phyloP scores from a whole-genome alignment of 2,329 filamentous ascomycete species.

The Sodiomyces alkalinus region DNA sequence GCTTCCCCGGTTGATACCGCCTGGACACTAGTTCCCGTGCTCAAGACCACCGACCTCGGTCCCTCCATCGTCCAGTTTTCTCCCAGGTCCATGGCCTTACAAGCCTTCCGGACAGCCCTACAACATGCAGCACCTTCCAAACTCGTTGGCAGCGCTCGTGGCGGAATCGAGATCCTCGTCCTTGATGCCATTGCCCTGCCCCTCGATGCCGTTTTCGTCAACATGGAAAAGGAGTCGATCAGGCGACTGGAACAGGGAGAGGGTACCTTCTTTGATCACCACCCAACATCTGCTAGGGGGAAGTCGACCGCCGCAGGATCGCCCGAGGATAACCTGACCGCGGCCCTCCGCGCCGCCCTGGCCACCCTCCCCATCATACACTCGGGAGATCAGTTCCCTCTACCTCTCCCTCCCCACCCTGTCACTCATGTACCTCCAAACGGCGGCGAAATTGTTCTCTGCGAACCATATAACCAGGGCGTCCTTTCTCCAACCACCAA shows the following conservation, averaged over 20 bases:
- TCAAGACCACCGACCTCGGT: conserved; percentile 46
- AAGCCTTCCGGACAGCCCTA: conserved; percentile 62
- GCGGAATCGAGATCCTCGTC: conserved; percentile 70
- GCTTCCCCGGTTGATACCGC: conserved; percentile 42
- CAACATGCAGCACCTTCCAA: conserved; percentile 64
- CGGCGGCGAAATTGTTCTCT: conserved; percentile 79
- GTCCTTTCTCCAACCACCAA: conserved; percentile 62
- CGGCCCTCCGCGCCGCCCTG: conserved; percentile 60
- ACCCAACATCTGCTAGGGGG: conserved; percentile 27
- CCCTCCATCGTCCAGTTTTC: conserved; percentile 71
- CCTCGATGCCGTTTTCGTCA: conserved; percentile 77
- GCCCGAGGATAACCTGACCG: conserved; percentile 42
- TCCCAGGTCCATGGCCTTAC: conserved; percentile 54
- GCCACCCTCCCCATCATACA: conserved; percentile 64
- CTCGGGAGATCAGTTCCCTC: conserved; percentile 59
- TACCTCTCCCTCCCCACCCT: conserved; percentile 71
- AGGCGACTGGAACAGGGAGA: conserved; percentile 71
- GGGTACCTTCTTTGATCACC: conserved; percentile 60
- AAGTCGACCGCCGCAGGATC: conserved; percentile 16
- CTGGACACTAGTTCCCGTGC: conserved; percentile 78
- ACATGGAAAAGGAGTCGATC: conserved; percentile 65
- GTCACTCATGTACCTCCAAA: conserved; percentile 74
- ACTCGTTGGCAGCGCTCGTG: conserved; percentile 54
- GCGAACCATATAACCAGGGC: conserved; percentile 87
- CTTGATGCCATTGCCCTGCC: conserved; percentile 67